Evolutionary conservation across 805 yeast genomes (phyloP).

Genomic region (Lachancea dasiensis): DNA sequence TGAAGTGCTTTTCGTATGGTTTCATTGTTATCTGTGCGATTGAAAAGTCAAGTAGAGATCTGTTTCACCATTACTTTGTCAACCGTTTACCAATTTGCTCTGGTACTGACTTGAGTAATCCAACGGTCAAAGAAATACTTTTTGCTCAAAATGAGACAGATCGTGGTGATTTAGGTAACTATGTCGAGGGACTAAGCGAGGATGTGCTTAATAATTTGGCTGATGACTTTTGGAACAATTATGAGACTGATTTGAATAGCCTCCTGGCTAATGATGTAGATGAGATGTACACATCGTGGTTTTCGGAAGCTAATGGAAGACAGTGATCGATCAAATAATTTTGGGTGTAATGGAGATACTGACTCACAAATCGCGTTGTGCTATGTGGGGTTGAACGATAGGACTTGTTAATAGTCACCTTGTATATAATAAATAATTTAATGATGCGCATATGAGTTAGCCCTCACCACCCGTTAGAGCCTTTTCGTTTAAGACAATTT

Average conservation of each 20-base stretch:
- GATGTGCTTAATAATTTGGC: slow-evolving; percentile 6
- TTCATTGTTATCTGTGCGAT: slow-evolving; percentile 5
- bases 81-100: background rate
- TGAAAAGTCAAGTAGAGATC: slow-evolving; percentile 3
- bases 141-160: background rate
- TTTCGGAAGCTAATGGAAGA: background rate
- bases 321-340: background rate
- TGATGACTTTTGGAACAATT: slow-evolving; percentile 9
- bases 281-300: background rate
- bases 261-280: background rate
- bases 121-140: background rate
- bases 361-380: no score
- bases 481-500: slow-evolving; percentile 1
- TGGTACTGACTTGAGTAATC: background rate
- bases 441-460: background rate
- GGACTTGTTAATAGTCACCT: no score
- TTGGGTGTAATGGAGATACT: background rate
- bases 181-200: no score
- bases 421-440: background rate
- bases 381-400: no score
- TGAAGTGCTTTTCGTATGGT: slow-evolving; percentile 2
- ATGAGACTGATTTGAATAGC: background rate
- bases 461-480: background rate
- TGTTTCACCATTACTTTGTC: slow-evolving; percentile 2
- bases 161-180: no score